Evolutionary conservation across 2,329 filamentous ascomycete species (phyloP), one percentile per base, ranked within the genome.

Genomic region (Penicillium sp.): DNA sequence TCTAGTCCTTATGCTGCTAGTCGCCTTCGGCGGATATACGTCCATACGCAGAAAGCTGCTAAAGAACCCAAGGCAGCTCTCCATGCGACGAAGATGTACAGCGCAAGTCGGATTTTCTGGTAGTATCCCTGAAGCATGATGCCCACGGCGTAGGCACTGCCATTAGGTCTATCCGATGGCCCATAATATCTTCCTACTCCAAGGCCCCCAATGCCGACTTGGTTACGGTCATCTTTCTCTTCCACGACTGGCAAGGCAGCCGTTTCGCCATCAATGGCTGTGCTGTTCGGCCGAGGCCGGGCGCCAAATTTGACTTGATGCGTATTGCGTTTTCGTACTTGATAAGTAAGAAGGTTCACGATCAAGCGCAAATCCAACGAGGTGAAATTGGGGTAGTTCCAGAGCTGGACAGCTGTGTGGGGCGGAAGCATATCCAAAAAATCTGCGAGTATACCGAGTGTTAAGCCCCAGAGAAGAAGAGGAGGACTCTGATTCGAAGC

Each of bases 361-460:
- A 86, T 77, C 35, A 87, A 77, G 6, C 84, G 79, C 3, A 90
- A 80, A 68, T 91, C 89, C 60, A 81, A 81, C 1, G 85, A 81
- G 0, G 88, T 89, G 70, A 91, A 90, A 1, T 86, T 90, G 0
- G 89, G 89, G 69, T 90, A 90, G 31, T 83, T 84, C 88, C 88
- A 91, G 29, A 90, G 73, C 38, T 84, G 78, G 4, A 90, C 81
- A 2, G 87, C 84, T 57, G 85, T 86, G 65, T 83, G 79, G 1
- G 88, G 87, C n/a, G 88, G 88, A 4, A 90, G 76, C 69, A 89
- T 83, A 65, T 90, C 87, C 26, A 91, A 80, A 65, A 91, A 87
- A 73, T 91, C 89, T 17, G 86, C 86, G 45, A 90, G 75, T 35
- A 91, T 85, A 5, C 88, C 88, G 1, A 91, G 78, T 0, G 89